A percentile compares a stretch with the other conserved stretches of the same genome.
Conservation (phyloP, 2,329 filamentous ascomycete genomes). For the Coniella vitis region DNA sequence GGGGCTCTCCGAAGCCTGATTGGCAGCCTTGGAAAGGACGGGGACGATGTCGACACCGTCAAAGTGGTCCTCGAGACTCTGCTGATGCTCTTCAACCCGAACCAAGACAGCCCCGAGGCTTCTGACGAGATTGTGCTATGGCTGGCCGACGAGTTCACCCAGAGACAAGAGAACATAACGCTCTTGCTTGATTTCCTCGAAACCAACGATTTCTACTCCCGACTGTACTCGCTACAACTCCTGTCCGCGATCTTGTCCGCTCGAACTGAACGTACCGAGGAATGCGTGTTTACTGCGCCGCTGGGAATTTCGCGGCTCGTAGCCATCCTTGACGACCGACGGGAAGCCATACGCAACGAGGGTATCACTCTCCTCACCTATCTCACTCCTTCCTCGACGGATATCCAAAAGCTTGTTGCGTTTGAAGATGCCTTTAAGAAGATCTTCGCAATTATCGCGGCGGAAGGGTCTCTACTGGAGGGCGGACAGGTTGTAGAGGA, state of each 20-base stretch:
- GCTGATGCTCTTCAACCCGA: conserved; percentile 79
- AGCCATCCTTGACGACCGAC: conserved; percentile 71
- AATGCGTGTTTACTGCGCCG: conserved; percentile 85
- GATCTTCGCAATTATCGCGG: conserved; percentile 72
- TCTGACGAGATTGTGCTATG: conserved; percentile 94
- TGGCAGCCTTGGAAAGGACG: conserved; percentile 75
- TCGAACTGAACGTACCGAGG: conserved; percentile 84
- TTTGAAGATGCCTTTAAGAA: conserved; percentile 92
- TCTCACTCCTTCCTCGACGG: conserved; percentile 76
- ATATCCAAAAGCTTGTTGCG: conserved; percentile 90
- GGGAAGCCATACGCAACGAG: conserved; percentile 85
- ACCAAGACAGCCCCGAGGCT: conserved; percentile 72
- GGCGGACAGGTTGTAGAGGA: conserved; percentile 88
- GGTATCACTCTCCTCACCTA: conserved; percentile 81
- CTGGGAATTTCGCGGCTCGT: conserved; percentile 84
- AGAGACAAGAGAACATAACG: conserved; percentile 94
- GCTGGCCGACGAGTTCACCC: conserved; percentile 96
- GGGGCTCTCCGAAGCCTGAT: conserved; percentile 88
- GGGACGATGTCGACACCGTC: conserved; percentile 91
- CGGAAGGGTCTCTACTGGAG: conserved; percentile 73
- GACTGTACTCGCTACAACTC: conserved; percentile 84
- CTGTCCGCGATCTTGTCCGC: conserved; percentile 80
- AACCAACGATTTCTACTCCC: conserved; percentile 78
- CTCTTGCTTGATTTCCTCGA: conserved; percentile 85
- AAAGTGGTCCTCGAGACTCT: conserved; percentile 93